These are phyloP conservation scores for Claviceps lovelessii DNA, from an alignment of 2,329 filamentous ascomycete species.

Conservation along the genomic window DNA sequence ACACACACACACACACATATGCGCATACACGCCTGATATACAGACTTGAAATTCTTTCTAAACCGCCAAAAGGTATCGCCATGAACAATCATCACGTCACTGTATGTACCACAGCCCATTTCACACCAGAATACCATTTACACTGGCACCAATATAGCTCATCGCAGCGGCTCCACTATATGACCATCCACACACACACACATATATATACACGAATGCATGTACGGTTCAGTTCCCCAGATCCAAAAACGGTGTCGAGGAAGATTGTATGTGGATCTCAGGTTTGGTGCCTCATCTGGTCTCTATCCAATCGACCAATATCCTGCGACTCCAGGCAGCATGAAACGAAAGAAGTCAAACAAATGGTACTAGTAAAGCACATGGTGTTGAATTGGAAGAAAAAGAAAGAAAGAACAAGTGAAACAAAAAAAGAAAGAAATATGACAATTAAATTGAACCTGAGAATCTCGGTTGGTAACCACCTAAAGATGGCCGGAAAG, in stretches of 20 bases:
- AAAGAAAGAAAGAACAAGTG: background rate
- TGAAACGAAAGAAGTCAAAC: background rate
- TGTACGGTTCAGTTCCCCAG: background rate
- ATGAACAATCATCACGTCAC: no score
- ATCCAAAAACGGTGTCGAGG: background rate
- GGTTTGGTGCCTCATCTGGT: background rate
- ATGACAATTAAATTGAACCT: no score
- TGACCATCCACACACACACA: background rate
- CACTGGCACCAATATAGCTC: background rate
- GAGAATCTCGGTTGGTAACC: background rate
- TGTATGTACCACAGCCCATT: no score
- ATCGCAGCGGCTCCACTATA: background rate
- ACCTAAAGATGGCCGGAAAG: conserved; percentile 59
- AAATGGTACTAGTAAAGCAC: background rate
- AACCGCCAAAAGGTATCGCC: no score
- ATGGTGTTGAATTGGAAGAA: background rate
- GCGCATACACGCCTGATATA: no score
- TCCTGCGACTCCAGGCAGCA: conserved; percentile 1
- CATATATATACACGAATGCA: background rate
- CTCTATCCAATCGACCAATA: background rate
- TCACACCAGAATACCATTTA: no score
- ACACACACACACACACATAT: no score
- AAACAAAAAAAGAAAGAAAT: background rate
- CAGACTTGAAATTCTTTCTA: no score
- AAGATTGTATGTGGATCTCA: background rate